Evolutionary conservation across 2,329 filamentous ascomycete genomes (phyloP).

Genomic region (Aureobasidium namibiae): DNA sequence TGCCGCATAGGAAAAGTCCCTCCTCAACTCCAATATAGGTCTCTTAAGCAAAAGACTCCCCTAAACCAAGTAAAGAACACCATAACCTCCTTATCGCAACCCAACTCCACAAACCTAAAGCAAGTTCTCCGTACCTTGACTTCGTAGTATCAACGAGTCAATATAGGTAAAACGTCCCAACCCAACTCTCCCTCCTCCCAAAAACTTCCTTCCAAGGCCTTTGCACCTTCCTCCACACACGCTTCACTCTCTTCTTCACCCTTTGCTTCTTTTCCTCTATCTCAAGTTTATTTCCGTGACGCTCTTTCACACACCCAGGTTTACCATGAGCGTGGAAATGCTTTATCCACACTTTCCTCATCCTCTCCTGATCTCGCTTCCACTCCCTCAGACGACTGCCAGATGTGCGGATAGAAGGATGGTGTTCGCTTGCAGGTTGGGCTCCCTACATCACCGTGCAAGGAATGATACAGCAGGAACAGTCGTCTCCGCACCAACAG

Average conservation of each 20-base stretch:
- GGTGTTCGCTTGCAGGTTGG: not conserved
- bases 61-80: too few species aligned
- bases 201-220: not conserved
- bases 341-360: too few species aligned
- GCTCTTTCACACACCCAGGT: not conserved
- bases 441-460: slow-evolving; percentile 14
- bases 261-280: not conserved
- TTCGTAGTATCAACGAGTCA: not conserved
- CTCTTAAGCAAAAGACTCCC: too few species aligned
- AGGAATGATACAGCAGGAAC: slow-evolving; percentile 15
- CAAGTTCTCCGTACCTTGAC: too few species aligned
- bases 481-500: slow-evolving; percentile 15
- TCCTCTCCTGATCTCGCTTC: too few species aligned
- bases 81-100: not conserved
- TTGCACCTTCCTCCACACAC: slow-evolving; percentile 1
- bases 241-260: not conserved
- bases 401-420: not conserved
- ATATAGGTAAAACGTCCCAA: not conserved
- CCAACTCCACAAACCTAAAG: not conserved
- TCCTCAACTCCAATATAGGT: too few species aligned
- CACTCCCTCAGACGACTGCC: too few species aligned
- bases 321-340: not conserved
- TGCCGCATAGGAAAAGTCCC: too few species aligned
- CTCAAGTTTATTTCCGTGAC: not conserved
- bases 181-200: slow-evolving; percentile 12